Base-by-base conservation (phyloP, 2,329 filamentous ascomycete species). In the Neopestalotiopsis sp. region DNA sequence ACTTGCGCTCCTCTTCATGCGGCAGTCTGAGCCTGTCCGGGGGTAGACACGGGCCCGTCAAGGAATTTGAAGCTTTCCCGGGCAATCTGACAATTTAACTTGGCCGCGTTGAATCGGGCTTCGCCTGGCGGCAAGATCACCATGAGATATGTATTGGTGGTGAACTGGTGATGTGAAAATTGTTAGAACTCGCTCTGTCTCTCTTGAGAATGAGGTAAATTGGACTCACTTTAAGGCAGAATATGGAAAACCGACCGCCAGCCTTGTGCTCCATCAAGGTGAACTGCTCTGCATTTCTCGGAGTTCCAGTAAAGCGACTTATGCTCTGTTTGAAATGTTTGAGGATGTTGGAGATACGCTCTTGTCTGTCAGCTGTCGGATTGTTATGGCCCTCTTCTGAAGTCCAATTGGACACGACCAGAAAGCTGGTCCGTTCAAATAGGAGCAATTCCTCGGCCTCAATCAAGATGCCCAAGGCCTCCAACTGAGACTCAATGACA, bases 141-240 rank as follows among this genome's bases (percentile, higher is more conserved):
- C 76, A 97, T 94, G 70, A 99, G 91, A 77, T 98, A 98, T 2
- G 96, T 99, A 81, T 99, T 99, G 66, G 96, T 97, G 2, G 96
- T 99, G 74, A 99, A 94, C 74, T 70, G 49, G 38, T 12, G 13
- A 12, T 14, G 34, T 38, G 34, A 7, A 38, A 57, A 3, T 9
- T 34, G 32, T 66, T 66, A 66, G 64, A 24, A 28, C 24, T 28
- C 24, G 24, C 24, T 28, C 24, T 28, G 24, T 20, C 10, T n/a
- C 24, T 57, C 14, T 30, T 32, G 34, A 9, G 10, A 6, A n/a
- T 32, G n/a, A 14, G 32, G 9, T 7, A 42, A 17, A 32, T 9
- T 28, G 20, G 14, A 67, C 67, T 13, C 42, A 70, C 69, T 64
- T 97, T 94, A 72, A 94, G 93, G 72, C 98, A 94, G 78, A 98